These are phyloP conservation scores for Mucor saturninus DNA, from an alignment of 371 early-diverging fungal species.

Conservation along the genomic window DNA sequence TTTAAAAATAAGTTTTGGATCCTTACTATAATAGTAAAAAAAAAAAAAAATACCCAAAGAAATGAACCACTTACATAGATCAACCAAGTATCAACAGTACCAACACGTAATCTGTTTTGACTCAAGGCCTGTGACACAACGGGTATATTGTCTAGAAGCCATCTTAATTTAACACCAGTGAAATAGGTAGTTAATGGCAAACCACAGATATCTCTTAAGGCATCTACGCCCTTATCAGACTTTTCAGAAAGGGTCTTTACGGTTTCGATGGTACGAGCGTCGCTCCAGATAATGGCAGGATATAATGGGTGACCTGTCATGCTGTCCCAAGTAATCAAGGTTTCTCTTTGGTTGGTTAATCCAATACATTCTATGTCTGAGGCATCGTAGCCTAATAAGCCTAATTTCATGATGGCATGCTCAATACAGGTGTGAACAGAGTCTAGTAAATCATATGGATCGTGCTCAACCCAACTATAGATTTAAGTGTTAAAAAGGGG, in stretches of 20 bases:
- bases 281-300: slow-evolving; percentile 95
- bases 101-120: slow-evolving; percentile 63
- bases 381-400: slow-evolving; percentile 60
- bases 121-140: slow-evolving; percentile 59
- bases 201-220: slow-evolving; percentile 71
- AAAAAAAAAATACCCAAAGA: background rate
- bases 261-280: slow-evolving; percentile 80
- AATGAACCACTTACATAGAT: slow-evolving; percentile 37
- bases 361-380: slow-evolving; percentile 80
- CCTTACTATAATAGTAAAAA: slow-evolving; percentile 12
- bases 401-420: slow-evolving; percentile 69
- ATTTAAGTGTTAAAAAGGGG: background rate
- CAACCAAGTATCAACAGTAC: slow-evolving; percentile 93
- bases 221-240: slow-evolving; percentile 37
- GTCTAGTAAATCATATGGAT: slow-evolving; percentile 77
- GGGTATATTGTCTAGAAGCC: slow-evolving; percentile 88
- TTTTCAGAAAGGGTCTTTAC: slow-evolving; percentile 66
- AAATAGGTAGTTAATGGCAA: slow-evolving; percentile 94
- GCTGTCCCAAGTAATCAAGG: slow-evolving; percentile 87
- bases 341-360: slow-evolving; percentile 96
- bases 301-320: slow-evolving; percentile 82
- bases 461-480: slow-evolving; percentile 88
- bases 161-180: slow-evolving; percentile 88
- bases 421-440: slow-evolving; percentile 77
- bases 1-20: background rate